Evolutionary conservation across 805 yeast species (phyloP).

Genomic region (Candida multigemmis): DNA sequence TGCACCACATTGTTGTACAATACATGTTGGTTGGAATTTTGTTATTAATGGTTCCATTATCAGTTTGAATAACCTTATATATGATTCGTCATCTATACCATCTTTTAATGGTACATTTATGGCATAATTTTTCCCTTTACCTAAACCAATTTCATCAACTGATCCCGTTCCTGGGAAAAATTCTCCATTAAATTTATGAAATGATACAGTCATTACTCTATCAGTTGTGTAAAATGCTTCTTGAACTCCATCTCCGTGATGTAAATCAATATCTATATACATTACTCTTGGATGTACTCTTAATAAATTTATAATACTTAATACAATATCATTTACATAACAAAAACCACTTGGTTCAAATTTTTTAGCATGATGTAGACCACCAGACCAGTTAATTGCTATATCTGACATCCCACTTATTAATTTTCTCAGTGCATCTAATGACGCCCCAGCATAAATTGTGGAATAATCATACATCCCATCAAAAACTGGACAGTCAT

Average conservation of each 20-base stretch:
- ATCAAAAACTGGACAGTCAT: constrained; percentile 91
- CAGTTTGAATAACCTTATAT: constrained; percentile 66
- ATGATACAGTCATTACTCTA: constrained; percentile 92
- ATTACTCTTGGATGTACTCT: constrained; percentile 88
- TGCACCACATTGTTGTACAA: constrained; percentile 96
- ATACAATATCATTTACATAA: constrained; percentile 88
- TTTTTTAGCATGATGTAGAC: constrained; percentile 93
- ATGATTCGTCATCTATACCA: constrained; percentile 91
- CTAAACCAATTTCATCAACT: constrained; percentile 81
- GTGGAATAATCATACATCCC: constrained; percentile 89
- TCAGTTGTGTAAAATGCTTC: constrained; percentile 95
- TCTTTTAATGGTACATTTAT: constrained; percentile 89
- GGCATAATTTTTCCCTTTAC: constrained; percentile 80
- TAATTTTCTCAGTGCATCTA: constrained; percentile 85
- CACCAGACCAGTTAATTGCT: constrained; percentile 95
- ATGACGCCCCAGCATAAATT: constrained; percentile 86
- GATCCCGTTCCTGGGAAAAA: constrained; percentile 98
- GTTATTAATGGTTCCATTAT: constrained; percentile 85
- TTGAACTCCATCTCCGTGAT: constrained; percentile 97
- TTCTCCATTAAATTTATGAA: constrained; percentile 89
- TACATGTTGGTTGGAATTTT: constrained; percentile 87
- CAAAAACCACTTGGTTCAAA: constrained; percentile 93
- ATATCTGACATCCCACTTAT: constrained; percentile 84
- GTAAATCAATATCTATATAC: constrained; percentile 90
- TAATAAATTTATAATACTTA: constrained; percentile 75